Percentiles rank a stretch among this genome's conserved stretches.
Conservation (phyloP, 2,329 filamentous ascomycete genomes). For the Fusarium begoniae region DNA sequence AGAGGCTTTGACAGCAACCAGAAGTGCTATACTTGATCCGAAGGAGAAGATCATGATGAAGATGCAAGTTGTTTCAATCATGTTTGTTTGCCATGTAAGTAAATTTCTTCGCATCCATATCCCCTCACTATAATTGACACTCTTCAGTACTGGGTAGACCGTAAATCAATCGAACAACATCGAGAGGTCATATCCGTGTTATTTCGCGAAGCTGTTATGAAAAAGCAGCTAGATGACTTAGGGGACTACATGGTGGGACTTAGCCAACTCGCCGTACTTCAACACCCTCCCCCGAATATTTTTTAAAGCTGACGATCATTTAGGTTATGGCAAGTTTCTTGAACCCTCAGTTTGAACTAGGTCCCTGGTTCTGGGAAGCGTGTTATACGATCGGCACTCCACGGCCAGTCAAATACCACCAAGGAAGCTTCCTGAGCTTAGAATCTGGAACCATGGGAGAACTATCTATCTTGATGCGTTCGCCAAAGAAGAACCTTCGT, state of each 20-base stretch:
- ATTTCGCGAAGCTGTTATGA: slow-evolving; percentile 24
- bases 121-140: background rate
- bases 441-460: slow-evolving; percentile 26
- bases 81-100: slow-evolving; percentile 35
- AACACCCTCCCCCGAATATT: no score
- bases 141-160: slow-evolving; percentile 28
- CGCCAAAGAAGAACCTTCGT: slow-evolving; percentile 8
- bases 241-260: slow-evolving; percentile 29
- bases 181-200: slow-evolving; percentile 24
- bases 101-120: accelerated
- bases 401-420: slow-evolving; percentile 22
- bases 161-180: slow-evolving; percentile 13
- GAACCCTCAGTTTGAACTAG: slow-evolving; percentile 24
- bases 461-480: slow-evolving; percentile 9
- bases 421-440: slow-evolving; percentile 26
- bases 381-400: slow-evolving; percentile 4
- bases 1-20: slow-evolving; percentile 12
- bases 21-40: slow-evolving; percentile 7
- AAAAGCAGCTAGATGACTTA: slow-evolving; percentile 11
- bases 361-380: slow-evolving; percentile 38
- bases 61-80: slow-evolving; percentile 24
- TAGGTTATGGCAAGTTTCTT: slow-evolving; percentile 33
- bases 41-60: slow-evolving; percentile 14
- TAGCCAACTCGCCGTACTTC: slow-evolving; percentile 27
- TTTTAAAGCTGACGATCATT: background rate